Evolutionary conservation across 139 green algal genomes (phyloP), one percentile per base, ranked within the genome.

Genomic region (Chlamydomonas sp.): DNA sequence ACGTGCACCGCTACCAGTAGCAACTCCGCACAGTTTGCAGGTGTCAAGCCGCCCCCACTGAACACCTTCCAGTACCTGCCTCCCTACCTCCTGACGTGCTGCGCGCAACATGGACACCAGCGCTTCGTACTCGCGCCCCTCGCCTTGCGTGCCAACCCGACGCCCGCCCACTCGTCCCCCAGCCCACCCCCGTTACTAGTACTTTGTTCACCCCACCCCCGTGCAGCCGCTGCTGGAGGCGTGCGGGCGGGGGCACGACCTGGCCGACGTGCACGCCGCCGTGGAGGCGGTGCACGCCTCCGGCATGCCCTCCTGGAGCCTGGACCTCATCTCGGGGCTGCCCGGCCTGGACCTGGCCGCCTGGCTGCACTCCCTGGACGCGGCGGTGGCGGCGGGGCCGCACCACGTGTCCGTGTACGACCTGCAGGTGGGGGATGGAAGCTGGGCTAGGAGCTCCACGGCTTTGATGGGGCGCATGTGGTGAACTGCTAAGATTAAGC

Each of bases 341-440:
- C 98, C 98, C 0, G 78, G 91, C 66, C 91, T 98, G 61, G 94
- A 79, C 2, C 58, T 80, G 68, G 91, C 94, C 17, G 14, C 16
- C 8, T 99, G 97, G 97, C 74, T 91, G 66, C 16, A 90, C 18
- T 94, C 93, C 1, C 81, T 99, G 83, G 16, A 91, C 10, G 49
- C 85, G 12, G 96, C 96, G 3, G 74, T 99, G 1, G 91, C 85
- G 6, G 91, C 92, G 2, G 66, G 58, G 16, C 96, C 98, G 3
- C 62, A 89, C 71, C 98, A 99, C 92, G 85, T 99, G 8, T 99
- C 96, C 8, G 93, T 98, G 17, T 99, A 99, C 87, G 98, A 99
- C 93, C 92, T 99, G 20, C 97, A 99, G 93, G 94, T 93, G 63
- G 6, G 71, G 67, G 5, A 62, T 73, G 67, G 67, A 73, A 73